Evolutionary conservation across 805 yeast genomes (phyloP).

Genomic region (Pichia pseudocactophila): DNA sequence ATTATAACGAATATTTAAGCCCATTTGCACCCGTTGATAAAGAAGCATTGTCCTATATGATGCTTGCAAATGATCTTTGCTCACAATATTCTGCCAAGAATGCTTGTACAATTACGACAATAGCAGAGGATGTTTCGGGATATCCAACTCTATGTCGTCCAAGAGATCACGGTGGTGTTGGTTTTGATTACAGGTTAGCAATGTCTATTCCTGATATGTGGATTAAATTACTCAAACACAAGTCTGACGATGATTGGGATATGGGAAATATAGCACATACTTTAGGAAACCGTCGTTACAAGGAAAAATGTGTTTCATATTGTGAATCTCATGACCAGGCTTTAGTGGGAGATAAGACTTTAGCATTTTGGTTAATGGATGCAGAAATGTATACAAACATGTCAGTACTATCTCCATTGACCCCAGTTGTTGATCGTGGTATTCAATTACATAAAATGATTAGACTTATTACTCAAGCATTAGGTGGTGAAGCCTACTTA

Average conservation of each 20-base stretch:
- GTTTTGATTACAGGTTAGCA: slow-evolving; percentile 86
- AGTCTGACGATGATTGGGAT: slow-evolving; percentile 85
- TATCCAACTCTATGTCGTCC: slow-evolving; percentile 91
- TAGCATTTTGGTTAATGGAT: slow-evolving; percentile 98
- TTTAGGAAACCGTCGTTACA: slow-evolving; percentile 78
- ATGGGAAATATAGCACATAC: slow-evolving; percentile 71
- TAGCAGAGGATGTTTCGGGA: slow-evolving; percentile 96
- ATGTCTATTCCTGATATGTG: slow-evolving; percentile 99
- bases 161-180: slow-evolving; percentile 72
- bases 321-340: slow-evolving; percentile 98
- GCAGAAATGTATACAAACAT: slow-evolving; percentile 96
- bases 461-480: slow-evolving; percentile 71
- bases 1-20: slow-evolving; percentile 83
- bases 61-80: slow-evolving; percentile 82
- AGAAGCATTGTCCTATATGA: slow-evolving; percentile 79
- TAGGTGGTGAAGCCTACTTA: slow-evolving; percentile 96
- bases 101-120: slow-evolving; percentile 42
- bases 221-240: slow-evolving; percentile 87
- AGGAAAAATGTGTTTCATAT: slow-evolving; percentile 83
- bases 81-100: slow-evolving; percentile 35
- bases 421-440: slow-evolving; percentile 82
- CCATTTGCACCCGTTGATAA: slow-evolving; percentile 68
- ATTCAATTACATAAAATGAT: slow-evolving; percentile 86
- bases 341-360: slow-evolving; percentile 89
- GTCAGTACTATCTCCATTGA: slow-evolving; percentile 66